Evolutionary conservation across 345 rosid genomes (phyloP), one percentile per base, ranked within the genome.

Genomic region (Boechera stricta): DNA sequence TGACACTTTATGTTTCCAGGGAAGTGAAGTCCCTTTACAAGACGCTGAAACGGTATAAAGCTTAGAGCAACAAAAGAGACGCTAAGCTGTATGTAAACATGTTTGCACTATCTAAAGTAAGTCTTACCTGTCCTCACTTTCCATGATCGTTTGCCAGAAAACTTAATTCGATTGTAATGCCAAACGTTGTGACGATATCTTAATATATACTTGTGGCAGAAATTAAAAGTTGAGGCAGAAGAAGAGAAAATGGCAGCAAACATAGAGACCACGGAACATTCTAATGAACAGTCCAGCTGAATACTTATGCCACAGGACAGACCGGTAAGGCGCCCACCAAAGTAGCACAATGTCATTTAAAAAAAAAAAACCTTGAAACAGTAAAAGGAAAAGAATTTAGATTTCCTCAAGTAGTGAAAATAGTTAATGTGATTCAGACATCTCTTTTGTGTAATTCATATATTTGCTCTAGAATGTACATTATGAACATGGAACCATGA

Each of bases 1-100:
- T 57, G 62, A 57, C 39, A 12, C 24, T 57, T 15, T 1, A 57
- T 7, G 8, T n/a, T 57, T 3, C 12, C 62, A 57, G 62, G 41
- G 41, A 57, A 57, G 41, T 57, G 62, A 57, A 57, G 24, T 57
- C 62, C 1, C 41, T 57, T 57, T 7, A 57, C 41, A 57, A 16
- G 2, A 15, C 12, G 10, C 6, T 57, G 5, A 32, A 32, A 1
- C 41, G 6, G 3, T 7, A 26, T 32, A 57, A 32, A 57, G 62
- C 62, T 57, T 12, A 57, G 21, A 7, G 62, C 6, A 33, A 33
- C 7, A 8, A 35, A 4, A 58, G 8, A 58, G 64, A 58, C 6
- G 28, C 64, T n/a, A n/a, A 33, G 63, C 26, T 58, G 3, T 58
- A 58, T 33, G 42, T 13, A 5, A 33, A 58, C 7, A 58, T 35